Evolutionary conservation across 306 rosid genomes (phyloP).

Genomic region (Ormosia emarginata): DNA sequence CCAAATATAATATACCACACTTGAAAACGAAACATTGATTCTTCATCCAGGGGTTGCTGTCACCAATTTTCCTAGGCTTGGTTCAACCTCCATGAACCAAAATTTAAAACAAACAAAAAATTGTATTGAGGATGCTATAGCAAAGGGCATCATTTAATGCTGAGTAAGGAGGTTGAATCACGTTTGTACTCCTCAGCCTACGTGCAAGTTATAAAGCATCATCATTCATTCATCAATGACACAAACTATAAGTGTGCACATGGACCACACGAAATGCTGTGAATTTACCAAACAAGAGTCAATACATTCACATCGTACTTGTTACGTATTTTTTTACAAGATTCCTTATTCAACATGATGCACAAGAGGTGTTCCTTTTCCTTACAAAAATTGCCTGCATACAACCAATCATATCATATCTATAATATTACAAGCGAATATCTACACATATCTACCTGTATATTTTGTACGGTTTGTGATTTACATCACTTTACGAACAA

Average conservation of each 20-base stretch:
- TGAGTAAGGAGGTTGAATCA: not conserved
- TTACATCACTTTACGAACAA: constrained; percentile 39
- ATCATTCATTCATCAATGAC: constrained; percentile 21
- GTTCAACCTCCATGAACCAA: not conserved
- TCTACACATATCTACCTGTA: constrained; percentile 42
- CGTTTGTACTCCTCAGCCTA: not conserved
- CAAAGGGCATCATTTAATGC: not conserved
- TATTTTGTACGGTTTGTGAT: constrained; percentile 36
- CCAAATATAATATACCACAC: not conserved
- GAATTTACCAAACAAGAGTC: constrained; percentile 26
- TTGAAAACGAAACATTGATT: not conserved
- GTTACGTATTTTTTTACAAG: constrained; percentile 26
- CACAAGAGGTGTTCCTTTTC: constrained; percentile 31
- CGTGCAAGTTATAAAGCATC: constrained; percentile 19
- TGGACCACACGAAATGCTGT: constrained; percentile 25
- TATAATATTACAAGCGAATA: constrained; percentile 49
- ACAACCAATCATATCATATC: constrained; percentile 37
- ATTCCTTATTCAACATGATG: constrained; percentile 47
- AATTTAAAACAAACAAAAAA: not conserved
- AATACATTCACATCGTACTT: constrained; percentile 35
- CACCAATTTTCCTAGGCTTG: not conserved
- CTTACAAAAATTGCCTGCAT: constrained; percentile 47
- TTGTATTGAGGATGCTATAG: not conserved
- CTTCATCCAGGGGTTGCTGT: not conserved
- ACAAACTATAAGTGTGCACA: constrained; percentile 4